Percentiles rank a stretch among this genome's conserved stretches.
phyloP scores from a whole-genome alignment of 2,329 filamentous ascomycete species.

The Ceratocystis diversiconidia region DNA sequence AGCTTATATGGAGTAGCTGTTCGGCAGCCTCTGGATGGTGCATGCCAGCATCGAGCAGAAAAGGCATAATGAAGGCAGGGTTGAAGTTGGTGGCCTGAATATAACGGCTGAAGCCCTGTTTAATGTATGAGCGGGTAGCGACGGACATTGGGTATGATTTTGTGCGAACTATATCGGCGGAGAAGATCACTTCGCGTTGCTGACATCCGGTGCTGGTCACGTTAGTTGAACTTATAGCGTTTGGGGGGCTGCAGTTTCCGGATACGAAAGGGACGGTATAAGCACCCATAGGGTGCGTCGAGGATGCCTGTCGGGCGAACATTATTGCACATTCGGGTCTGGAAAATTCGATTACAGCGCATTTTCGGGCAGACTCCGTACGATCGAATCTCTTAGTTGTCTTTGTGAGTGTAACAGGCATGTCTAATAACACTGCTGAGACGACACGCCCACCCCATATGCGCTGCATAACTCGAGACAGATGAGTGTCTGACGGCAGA shows the following conservation, averaged over 20 bases:
- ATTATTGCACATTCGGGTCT: background rate
- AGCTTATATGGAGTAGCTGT: conserved; percentile 8
- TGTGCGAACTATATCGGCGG: background rate
- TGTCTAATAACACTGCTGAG: background rate
- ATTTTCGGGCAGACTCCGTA: background rate
- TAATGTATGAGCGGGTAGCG: conserved; percentile 9
- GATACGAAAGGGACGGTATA: background rate
- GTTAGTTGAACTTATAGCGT: no score
- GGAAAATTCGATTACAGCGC: conserved; percentile 14
- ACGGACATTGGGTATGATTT: conserved; percentile 14
- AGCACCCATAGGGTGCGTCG: conserved; percentile 4
- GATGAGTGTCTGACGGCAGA: conserved; percentile 19
- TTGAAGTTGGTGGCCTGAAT: conserved; percentile 10
- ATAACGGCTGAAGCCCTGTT: conserved; percentile 15
- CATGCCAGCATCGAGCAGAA: conserved; percentile 1
- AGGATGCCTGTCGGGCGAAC: conserved; percentile 4
- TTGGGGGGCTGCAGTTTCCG: background rate
- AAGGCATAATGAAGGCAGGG: conserved; percentile 9
- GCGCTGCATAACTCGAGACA: conserved; percentile 9
- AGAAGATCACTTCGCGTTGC: background rate
- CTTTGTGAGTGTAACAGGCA: background rate
- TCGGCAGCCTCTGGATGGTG: background rate
- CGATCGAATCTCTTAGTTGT: background rate
- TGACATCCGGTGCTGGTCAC: background rate
- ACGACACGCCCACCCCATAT: conserved; percentile 17